A percentile compares a stretch with the other conserved stretches of the same genome.
Evolutionary conservation across 2,329 filamentous ascomycete genomes (phyloP).

Genomic region (Drechslerella dactyloides): DNA sequence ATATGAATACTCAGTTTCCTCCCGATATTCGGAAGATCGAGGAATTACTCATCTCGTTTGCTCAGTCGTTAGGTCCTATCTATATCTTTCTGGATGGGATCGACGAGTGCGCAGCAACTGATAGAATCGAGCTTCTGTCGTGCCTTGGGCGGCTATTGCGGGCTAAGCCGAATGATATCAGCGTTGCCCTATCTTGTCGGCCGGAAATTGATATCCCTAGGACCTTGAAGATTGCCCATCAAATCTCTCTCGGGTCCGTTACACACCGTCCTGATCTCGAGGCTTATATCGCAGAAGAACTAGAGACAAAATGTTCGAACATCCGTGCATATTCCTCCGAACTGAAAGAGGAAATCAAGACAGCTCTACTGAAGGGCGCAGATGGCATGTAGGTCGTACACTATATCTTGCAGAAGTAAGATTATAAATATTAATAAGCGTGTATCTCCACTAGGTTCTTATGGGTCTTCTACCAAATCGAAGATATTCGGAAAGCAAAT

Average conservation of each 20-base stretch:
- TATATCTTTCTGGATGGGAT: slow-evolving; percentile 52
- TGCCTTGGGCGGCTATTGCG: slow-evolving; percentile 11
- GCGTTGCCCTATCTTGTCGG: slow-evolving; percentile 55
- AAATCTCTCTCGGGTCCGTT: slow-evolving; percentile 48
- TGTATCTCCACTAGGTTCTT: slow-evolving; percentile 57
- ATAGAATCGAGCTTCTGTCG: slow-evolving; percentile 26
- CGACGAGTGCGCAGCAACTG: slow-evolving; percentile 49
- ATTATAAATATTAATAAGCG: slow-evolving; percentile 15
- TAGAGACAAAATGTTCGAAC: slow-evolving; percentile 46
- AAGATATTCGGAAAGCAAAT: slow-evolving; percentile 57
- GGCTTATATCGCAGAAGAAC: slow-evolving; percentile 49
- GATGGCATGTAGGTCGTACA: slow-evolving; percentile 57
- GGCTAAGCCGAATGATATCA: slow-evolving; percentile 34
- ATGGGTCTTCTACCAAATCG: slow-evolving; percentile 58
- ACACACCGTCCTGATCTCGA: slow-evolving; percentile 52
- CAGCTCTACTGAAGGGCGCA: slow-evolving; percentile 55
- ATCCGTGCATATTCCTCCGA: slow-evolving; percentile 50
- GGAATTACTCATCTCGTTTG: slow-evolving; percentile 1
- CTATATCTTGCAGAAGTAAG: neutral
- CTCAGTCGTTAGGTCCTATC: neutral
- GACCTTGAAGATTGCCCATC: slow-evolving; percentile 17
- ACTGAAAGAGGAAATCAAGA: slow-evolving; percentile 54
- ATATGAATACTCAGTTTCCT: slow-evolving; percentile 19
- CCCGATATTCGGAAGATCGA: slow-evolving; percentile 31
- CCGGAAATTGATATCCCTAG: slow-evolving; percentile 53